These are phyloP conservation scores for Zygoascus tannicola DNA, from an alignment of 805 yeast genomes.

Conservation along the genomic window DNA sequence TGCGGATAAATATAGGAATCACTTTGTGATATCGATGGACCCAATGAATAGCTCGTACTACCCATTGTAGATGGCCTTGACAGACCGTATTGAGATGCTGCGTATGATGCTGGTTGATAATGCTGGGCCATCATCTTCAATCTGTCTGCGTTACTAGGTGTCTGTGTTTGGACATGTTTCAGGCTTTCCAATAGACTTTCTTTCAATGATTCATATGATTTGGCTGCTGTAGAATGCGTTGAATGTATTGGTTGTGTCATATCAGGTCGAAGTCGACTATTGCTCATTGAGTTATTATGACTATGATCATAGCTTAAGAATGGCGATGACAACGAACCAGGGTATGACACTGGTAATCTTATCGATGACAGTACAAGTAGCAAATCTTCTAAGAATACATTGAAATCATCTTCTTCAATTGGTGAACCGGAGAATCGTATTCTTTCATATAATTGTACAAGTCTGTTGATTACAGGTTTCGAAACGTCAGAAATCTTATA, in stretches of 20 bases:
- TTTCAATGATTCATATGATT: not conserved
- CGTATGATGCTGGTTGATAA: not conserved
- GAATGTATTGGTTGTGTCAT: not conserved
- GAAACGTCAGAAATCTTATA: conserved; percentile 19
- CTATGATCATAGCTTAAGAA: not conserved
- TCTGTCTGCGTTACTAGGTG: not conserved
- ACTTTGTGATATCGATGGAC: not conserved
- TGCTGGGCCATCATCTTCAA: not conserved
- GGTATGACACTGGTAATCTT: conserved; percentile 5
- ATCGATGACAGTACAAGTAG: conserved; percentile 14
- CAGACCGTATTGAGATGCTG: not conserved
- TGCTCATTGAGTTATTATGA: not conserved
- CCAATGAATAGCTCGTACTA: not conserved
- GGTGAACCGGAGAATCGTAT: conserved; percentile 57
- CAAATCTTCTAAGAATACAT: conserved; percentile 43
- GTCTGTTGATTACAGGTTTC: conserved; percentile 21
- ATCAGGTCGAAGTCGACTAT: not conserved
- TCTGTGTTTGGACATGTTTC: not conserved
- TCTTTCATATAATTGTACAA: conserved; percentile 52
- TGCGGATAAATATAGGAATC: not conserved
- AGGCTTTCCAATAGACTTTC: not conserved
- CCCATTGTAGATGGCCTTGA: not conserved
- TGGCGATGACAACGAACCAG: not conserved
- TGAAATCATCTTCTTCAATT: conserved; percentile 50
- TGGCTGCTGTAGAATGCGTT: not conserved